Evolutionary conservation across 1,284 basidiomycete genomes (phyloP).

Genomic region (Ustilago crameri): DNA sequence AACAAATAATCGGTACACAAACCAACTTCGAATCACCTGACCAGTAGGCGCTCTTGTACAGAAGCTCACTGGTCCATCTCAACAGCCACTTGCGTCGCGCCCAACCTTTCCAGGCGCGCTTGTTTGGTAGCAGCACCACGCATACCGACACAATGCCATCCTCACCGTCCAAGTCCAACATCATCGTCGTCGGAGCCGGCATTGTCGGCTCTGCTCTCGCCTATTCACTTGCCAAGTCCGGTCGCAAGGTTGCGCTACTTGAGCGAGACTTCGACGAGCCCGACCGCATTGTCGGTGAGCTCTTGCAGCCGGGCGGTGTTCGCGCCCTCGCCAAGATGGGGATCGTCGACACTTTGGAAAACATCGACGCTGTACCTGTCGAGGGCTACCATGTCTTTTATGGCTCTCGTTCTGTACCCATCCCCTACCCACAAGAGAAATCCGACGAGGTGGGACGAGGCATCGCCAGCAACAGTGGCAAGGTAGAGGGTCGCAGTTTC

Average conservation of each 20-base stretch:
- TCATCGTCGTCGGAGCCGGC: slow-evolving; percentile 66
- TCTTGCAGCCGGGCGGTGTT: slow-evolving; percentile 93
- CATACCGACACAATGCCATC: slow-evolving; percentile 11
- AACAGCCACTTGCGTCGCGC: too few relatives aligned
- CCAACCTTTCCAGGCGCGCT: not conserved
- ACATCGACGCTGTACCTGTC: slow-evolving; percentile 86
- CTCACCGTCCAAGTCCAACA: slow-evolving; percentile 29
- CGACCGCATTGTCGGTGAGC: slow-evolving; percentile 96
- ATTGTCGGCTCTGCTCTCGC: slow-evolving; percentile 64
- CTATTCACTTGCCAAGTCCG: slow-evolving; percentile 61
- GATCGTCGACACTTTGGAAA: slow-evolving; percentile 77
- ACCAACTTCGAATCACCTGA: not conserved
- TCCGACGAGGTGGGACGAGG: slow-evolving; percentile 44
- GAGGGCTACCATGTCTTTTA: slow-evolving; percentile 89
- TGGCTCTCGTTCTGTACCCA: slow-evolving; percentile 75
- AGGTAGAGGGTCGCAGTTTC: slow-evolving; percentile 78
- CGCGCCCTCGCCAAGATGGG: slow-evolving; percentile 81
- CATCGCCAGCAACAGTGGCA: slow-evolving; percentile 61
- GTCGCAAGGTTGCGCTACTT: slow-evolving; percentile 71
- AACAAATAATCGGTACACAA: not conserved
- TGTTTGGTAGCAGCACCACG: not conserved
- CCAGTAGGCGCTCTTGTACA: slow-evolving; percentile 21
- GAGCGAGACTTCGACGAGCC: slow-evolving; percentile 84
- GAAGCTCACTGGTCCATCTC: slow-evolving; percentile 22
- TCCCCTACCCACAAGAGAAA: slow-evolving; percentile 80